A percentile compares a stretch with the other conserved stretches of the same genome.
Evolutionary conservation across 2,329 filamentous ascomycete genomes (phyloP).

Genomic region (Cryphonectria radicalis): DNA sequence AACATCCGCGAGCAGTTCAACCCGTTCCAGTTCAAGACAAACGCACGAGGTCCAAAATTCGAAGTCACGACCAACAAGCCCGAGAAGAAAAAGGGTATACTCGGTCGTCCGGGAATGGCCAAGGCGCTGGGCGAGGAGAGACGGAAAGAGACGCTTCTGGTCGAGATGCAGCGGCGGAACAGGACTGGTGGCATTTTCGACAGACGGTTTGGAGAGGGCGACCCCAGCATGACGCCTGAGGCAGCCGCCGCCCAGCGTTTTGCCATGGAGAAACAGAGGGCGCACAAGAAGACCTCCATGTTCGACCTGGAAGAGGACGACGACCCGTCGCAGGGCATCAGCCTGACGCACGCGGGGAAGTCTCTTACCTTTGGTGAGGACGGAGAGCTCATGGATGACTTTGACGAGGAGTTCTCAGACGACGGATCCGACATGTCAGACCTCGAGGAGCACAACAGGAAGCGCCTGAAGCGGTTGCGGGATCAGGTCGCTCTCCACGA

Average conservation of each 20-base stretch:
- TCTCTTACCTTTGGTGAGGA: constrained; percentile 68
- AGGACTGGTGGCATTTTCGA: constrained; percentile 93
- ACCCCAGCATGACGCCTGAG: constrained; percentile 90
- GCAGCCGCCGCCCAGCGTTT: constrained; percentile 92
- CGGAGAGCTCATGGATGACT: constrained; percentile 67
- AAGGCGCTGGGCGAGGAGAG: constrained; percentile 87
- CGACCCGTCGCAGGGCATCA: constrained; percentile 57
- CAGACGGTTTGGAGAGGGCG: constrained; percentile 92
- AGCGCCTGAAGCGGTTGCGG: constrained; percentile 61
- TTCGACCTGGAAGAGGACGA: constrained; percentile 92
- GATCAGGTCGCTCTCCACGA: constrained; percentile 47
- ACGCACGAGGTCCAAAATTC: constrained; percentile 79
- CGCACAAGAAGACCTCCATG: constrained; percentile 75
- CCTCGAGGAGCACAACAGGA: constrained; percentile 48
- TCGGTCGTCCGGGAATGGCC: constrained; percentile 79
- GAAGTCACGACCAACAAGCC: constrained; percentile 74
- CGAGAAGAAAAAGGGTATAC: constrained; percentile 60
- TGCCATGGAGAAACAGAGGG: constrained; percentile 80
- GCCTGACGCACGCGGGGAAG: constrained; percentile 83
- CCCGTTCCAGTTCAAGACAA: constrained; percentile 91
- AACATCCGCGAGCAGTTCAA: constrained; percentile 96
- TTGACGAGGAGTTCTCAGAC: constrained; percentile 69
- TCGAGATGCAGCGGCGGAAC: constrained; percentile 86
- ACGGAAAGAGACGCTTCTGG: constrained; percentile 79
- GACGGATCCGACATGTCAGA: constrained; percentile 62